Percentiles rank a stretch among this genome's conserved stretches.
Evolutionary conservation across 2,329 filamentous ascomycete genomes (phyloP).

Genomic region (Calonectria naviculata): DNA sequence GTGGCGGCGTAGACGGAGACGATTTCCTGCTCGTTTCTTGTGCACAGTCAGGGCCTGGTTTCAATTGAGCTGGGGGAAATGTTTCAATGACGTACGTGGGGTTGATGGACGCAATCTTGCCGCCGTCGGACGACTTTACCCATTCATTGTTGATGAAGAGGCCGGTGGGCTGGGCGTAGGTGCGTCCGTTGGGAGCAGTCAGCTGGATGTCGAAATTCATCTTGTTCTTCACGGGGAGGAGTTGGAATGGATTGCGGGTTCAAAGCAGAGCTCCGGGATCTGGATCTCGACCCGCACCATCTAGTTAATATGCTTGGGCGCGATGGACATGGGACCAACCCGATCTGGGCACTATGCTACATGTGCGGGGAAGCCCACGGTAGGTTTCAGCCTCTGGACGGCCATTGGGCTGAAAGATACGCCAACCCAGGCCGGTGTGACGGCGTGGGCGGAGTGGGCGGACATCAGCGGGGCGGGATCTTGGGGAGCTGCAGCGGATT

Average conservation of each 20-base stretch:
- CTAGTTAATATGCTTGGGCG: conserved; percentile 17
- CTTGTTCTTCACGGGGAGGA: neutral
- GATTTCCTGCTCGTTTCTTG: conserved; percentile 46
- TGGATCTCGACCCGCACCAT: conserved; percentile 13
- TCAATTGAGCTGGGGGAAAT: neutral
- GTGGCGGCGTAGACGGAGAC: conserved; percentile 46
- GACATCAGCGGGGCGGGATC: conserved; percentile 11
- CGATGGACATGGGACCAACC: conserved; percentile 16
- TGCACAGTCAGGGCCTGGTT: neutral
- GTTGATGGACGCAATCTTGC: conserved; percentile 71
- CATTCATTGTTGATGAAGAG: conserved; percentile 85
- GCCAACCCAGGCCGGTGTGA: neutral
- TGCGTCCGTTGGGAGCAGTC: conserved; percentile 68
- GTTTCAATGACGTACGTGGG: conserved; percentile 43
- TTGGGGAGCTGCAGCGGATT: conserved; percentile 9
- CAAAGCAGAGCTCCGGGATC: neutral
- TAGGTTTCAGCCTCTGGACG: conserved; percentile 9
- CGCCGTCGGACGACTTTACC: conserved; percentile 67
- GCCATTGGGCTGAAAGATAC: conserved; percentile 12
- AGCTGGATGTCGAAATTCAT: conserved; percentile 42
- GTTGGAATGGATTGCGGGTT: neutral
- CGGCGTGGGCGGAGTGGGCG: neutral
- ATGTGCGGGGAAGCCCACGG: conserved; percentile 18
- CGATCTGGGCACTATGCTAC: conserved; percentile 21
- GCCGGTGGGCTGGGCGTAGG: conserved; percentile 74